Conservation (phyloP, 2,329 filamentous ascomycete genomes). For the Pseudophaeomoniella oleicola region DNA sequence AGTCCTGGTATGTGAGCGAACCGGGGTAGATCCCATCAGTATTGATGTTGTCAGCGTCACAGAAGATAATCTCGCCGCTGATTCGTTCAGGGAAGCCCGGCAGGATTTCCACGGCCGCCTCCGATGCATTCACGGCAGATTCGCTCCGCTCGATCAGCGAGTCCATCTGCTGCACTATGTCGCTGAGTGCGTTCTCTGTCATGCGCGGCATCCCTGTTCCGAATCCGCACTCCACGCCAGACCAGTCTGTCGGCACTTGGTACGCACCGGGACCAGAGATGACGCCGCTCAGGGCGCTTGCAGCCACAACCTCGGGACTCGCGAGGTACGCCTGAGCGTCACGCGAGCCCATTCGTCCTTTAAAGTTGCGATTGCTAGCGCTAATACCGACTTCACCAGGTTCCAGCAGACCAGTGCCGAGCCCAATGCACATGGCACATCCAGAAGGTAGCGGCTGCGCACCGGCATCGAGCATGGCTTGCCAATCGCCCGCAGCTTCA, state of each 20-base stretch:
- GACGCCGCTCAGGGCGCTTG: constrained; percentile 54
- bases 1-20: constrained; percentile 85
- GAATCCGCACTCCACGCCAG: constrained; percentile 46
- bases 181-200: constrained; percentile 57
- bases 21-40: constrained; percentile 89
- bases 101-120: constrained; percentile 49
- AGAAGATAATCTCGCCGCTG: constrained; percentile 75
- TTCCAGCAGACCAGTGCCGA: constrained; percentile 66
- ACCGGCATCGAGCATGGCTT: constrained; percentile 66
- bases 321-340: constrained; percentile 74
- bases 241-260: constrained; percentile 54
- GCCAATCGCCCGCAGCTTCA: constrained; percentile 75
- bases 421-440: constrained; percentile 76
- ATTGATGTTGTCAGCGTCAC: constrained; percentile 73
- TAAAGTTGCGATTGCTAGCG: constrained; percentile 79
- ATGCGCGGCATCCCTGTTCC: constrained; percentile 57
- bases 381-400: constrained; percentile 75
- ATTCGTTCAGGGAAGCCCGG: constrained; percentile 78
- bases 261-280: constrained; percentile 61
- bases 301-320: constrained; percentile 82
- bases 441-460: constrained; percentile 55
- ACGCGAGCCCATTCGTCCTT: constrained; percentile 72
- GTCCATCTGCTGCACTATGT: constrained; percentile 56
- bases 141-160: constrained; percentile 41
- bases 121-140: constrained; percentile 14